A percentile compares a stretch with the other conserved stretches of the same genome.
These are phyloP conservation scores for Leucocoprinus sp. DNA, from an alignment of 768 basidiomycete species.

Conservation along the genomic window DNA sequence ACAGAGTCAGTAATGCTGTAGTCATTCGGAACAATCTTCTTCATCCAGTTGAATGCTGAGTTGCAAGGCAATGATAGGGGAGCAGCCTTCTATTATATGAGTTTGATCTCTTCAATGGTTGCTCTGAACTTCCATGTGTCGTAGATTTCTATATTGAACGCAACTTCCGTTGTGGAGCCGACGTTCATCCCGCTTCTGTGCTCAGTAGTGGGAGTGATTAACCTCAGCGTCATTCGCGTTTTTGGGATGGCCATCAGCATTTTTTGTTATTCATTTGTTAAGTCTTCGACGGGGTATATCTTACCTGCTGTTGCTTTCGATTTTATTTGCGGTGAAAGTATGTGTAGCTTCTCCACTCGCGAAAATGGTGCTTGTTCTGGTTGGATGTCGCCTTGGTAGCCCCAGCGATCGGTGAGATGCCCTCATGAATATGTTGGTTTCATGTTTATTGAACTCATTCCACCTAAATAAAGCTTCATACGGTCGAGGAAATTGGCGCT, in stretches of 20 bases:
- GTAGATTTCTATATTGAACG: conserved; percentile 43
- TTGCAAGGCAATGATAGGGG: conserved; percentile 34
- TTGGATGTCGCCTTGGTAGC: conserved; percentile 33
- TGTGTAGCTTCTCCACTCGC: conserved; percentile 13
- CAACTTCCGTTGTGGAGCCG: conserved; percentile 39
- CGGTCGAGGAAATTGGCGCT: conserved; percentile 44
- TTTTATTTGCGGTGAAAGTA: conserved; percentile 39
- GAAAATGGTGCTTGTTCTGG: not conserved
- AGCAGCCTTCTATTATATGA: conserved; percentile 50
- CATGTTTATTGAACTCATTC: not conserved
- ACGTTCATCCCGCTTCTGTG: conserved; percentile 36
- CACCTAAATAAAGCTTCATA: conserved; percentile 17
- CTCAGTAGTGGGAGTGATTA: conserved; percentile 31
- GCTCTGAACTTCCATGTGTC: not conserved
- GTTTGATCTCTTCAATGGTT: conserved; percentile 10
- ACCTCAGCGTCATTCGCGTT: conserved; percentile 28
- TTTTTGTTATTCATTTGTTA: conserved; percentile 35
- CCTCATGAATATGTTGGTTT: not conserved
- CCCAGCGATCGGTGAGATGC: conserved; percentile 26
- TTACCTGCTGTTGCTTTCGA: conserved; percentile 35
- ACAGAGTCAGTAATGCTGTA: conserved; percentile 13
- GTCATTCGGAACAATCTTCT: too few relatives aligned
- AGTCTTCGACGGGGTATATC: conserved; percentile 24
- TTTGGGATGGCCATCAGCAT: conserved; percentile 26
- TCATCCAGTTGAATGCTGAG: conserved; percentile 46